phyloP scores from a whole-genome alignment of 2,329 filamentous ascomycete genomes.

The Colletotrichum eremochloae region DNA sequence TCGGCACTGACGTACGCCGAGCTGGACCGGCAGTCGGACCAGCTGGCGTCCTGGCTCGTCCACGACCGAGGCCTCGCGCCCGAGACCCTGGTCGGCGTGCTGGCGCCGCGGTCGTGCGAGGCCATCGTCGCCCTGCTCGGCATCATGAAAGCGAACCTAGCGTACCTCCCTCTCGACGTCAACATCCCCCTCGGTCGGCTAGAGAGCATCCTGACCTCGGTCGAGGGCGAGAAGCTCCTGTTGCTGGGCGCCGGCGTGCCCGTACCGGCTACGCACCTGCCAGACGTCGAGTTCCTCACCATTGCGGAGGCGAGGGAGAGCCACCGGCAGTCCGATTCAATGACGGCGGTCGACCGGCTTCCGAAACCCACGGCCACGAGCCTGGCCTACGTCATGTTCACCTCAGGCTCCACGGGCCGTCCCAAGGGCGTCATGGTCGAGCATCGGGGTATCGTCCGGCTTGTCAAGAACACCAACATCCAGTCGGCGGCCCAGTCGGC shows the following conservation, averaged over 20 bases:
- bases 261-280: background rate
- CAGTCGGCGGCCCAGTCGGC: background rate
- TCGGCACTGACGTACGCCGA: conserved; percentile 44
- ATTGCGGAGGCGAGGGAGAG: background rate
- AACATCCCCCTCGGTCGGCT: conserved; percentile 42
- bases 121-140: conserved; percentile 45
- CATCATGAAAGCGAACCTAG: conserved; percentile 47
- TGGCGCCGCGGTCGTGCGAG: conserved; percentile 45
- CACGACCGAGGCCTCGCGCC: background rate
- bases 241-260: conserved; percentile 33
- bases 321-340: too few relatives aligned
- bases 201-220: conserved; percentile 39
- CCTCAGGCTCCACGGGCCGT: conserved; percentile 35
- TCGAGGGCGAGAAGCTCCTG: background rate
- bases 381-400: conserved; percentile 37
- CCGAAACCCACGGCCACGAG: background rate
- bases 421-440: conserved; percentile 36
- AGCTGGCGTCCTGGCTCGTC: conserved; percentile 25
- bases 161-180: conserved; percentile 46
- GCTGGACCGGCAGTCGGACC: conserved; percentile 42
- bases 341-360: background rate
- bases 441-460: conserved; percentile 21
- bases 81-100: conserved; percentile 43
- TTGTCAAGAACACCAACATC: conserved; percentile 15
- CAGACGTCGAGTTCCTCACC: background rate